A percentile compares a stretch with the other conserved stretches of the same genome.
phyloP scores from a whole-genome alignment of 2,329 filamentous ascomycete genomes.

The Apiospora kogelbergensis region DNA sequence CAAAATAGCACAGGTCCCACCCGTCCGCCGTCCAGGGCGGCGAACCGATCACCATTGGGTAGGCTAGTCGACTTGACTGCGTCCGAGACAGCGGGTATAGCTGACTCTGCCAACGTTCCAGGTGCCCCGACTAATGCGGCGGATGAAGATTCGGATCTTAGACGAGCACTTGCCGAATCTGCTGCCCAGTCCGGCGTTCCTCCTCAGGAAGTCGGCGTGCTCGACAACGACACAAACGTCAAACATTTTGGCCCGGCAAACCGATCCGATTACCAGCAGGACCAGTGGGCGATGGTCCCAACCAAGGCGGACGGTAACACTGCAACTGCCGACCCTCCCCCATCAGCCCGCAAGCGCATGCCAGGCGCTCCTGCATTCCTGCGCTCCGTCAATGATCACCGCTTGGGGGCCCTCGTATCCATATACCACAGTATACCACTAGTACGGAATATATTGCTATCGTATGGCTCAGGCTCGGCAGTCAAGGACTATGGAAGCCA shows the following conservation, averaged over 20 bases:
- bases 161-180: slow-evolving; percentile 57
- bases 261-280: slow-evolving; percentile 52
- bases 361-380: slow-evolving; percentile 52
- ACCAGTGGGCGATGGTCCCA: slow-evolving; percentile 60
- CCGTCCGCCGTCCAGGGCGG: slow-evolving; percentile 61
- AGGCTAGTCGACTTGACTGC: slow-evolving; percentile 50
- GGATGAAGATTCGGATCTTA: slow-evolving; percentile 56
- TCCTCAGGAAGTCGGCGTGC: slow-evolving; percentile 53
- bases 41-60: slow-evolving; percentile 56
- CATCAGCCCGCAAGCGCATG: slow-evolving; percentile 45
- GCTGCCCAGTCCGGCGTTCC: slow-evolving; percentile 39
- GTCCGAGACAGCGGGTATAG: slow-evolving; percentile 41
- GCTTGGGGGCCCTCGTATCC: slow-evolving; percentile 55
- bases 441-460: slow-evolving; percentile 50
- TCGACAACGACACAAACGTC: slow-evolving; percentile 31
- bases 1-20: slow-evolving; percentile 51
- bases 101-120: slow-evolving; percentile 30
- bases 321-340: slow-evolving; percentile 32
- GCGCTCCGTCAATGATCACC: slow-evolving; percentile 23
- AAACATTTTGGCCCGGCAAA: slow-evolving; percentile 61
- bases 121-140: slow-evolving; percentile 37
- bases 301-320: slow-evolving; percentile 28
- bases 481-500: slow-evolving; percentile 53
- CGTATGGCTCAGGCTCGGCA: slow-evolving; percentile 34
- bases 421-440: slow-evolving; percentile 61